Evolutionary conservation across 148 eudicot species (phyloP).

Genomic region (Camellia lanceoleosa): DNA sequence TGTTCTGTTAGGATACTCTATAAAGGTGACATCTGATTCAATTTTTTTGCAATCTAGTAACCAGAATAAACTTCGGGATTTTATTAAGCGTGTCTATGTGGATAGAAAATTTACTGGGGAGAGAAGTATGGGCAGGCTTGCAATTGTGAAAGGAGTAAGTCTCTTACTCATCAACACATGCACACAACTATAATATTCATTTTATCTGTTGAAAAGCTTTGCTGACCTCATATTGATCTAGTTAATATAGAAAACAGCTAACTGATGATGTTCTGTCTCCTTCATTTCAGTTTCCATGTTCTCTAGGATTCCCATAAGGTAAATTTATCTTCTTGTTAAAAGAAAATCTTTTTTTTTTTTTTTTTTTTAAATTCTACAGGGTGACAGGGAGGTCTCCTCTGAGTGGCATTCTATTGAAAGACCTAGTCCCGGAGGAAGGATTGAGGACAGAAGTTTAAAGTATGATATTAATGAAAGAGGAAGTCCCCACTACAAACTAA

Average conservation of each 20-base stretch:
- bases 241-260: background rate
- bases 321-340: background rate
- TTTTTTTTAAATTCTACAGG: background rate
- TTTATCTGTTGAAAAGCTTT: background rate
- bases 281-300: background rate
- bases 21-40: background rate
- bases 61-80: conserved; percentile 59
- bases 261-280: background rate
- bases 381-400: background rate
- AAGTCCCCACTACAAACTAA: conserved; percentile 35
- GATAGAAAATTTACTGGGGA: conserved; percentile 56
- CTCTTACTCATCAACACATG: background rate
- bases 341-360: background rate
- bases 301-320: background rate
- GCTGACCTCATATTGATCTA: background rate
- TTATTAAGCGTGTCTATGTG: conserved; percentile 68
- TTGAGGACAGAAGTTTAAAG: conserved; percentile 30
- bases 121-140: conserved; percentile 24
- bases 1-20: background rate
- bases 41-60: conserved; percentile 40
- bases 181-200: background rate
- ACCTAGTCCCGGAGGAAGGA: conserved; percentile 23
- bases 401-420: conserved; percentile 25
- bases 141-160: conserved; percentile 45
- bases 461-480: conserved; percentile 29